phyloP scores from a whole-genome alignment of 2,329 filamentous ascomycete species.

The Arthroderma sp. region DNA sequence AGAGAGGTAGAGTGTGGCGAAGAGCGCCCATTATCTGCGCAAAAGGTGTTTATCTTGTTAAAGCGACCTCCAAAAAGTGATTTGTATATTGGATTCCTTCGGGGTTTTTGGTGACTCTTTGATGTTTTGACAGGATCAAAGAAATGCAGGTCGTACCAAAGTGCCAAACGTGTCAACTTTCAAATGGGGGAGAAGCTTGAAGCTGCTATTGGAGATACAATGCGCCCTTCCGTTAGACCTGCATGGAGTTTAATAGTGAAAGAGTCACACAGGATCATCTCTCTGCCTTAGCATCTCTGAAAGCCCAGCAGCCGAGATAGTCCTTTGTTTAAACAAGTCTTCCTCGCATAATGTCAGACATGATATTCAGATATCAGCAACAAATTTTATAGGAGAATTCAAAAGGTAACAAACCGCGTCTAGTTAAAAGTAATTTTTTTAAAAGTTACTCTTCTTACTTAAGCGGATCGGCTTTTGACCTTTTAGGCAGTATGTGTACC shows the following conservation, averaged over 20 bases:
- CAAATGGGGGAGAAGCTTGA: not conserved
- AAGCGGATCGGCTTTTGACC: not conserved
- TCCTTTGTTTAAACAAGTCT: not conserved
- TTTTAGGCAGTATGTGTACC: not conserved
- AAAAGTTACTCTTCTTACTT: not conserved
- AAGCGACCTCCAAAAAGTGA: not conserved
- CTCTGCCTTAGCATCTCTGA: not conserved
- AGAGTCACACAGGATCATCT: not conserved
- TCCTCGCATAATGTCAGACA: not conserved
- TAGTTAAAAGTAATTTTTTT: not conserved
- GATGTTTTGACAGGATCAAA: not conserved
- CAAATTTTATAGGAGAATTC: not conserved
- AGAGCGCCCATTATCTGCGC: not conserved
- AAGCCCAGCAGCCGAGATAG: not conserved
- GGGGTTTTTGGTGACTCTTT: not conserved
- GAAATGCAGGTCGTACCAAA: too few relatives aligned
- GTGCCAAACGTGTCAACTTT: not conserved
- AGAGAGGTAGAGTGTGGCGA: not conserved
- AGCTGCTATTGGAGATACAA: not conserved
- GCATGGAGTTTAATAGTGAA: not conserved
- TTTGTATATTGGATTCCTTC: not conserved
- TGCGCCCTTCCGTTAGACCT: not conserved
- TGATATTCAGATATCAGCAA: not conserved
- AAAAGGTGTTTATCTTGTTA: not conserved
- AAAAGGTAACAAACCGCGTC: not conserved